Base-by-base conservation (phyloP, 2,329 filamentous ascomycete species). In the Ceratocystis alfenasii region DNA sequence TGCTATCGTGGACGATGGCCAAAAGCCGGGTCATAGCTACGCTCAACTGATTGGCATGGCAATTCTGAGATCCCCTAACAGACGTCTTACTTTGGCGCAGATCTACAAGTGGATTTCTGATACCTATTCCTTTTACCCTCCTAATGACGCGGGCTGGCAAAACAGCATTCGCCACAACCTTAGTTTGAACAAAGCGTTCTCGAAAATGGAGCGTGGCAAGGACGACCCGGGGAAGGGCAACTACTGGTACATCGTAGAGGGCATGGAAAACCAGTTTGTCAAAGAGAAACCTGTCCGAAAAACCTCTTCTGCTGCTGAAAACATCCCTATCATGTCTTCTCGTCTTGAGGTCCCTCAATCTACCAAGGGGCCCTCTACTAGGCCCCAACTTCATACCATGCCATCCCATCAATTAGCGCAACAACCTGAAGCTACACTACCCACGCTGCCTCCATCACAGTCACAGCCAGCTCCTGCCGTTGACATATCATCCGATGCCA, bases 61-160 rank as follows among this genome's bases (percentile, higher is more conserved):
- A 63, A 96, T 99, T 71, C 80, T 97, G 25, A 86, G 92, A 69
- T 90, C 94, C 3, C 87, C 89, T 12, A 85, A 87, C 68, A 86
- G 91, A 68, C 87, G 89, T 64, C 80, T 97, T 69, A 97, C 94
- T 0, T 81, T 99, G 20, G 86, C 91, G 30, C 91, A 96, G 75
- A 99, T 99, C 71, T 99, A 97, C 81, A 96, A 95, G 74, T 99
- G 94, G 93, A 97, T 99, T 71, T 95, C 90, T n/a, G 90, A 95
- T 74, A 92, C 87, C 20, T 97, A 89, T 74, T 86, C 84, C 4
- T 96, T 93, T 76, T 99, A 97, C 78, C 87, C 84, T 70, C 83
- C 85, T 55, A 83, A 87, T 66, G 91, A 96, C 71, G 86, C 89
- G 10, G 93, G 94, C 69, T 99, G 94, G 94, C 93, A 97, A 76